Conservation (phyloP, 208 protist genomes). For the Strigomonas culicis region DNA sequence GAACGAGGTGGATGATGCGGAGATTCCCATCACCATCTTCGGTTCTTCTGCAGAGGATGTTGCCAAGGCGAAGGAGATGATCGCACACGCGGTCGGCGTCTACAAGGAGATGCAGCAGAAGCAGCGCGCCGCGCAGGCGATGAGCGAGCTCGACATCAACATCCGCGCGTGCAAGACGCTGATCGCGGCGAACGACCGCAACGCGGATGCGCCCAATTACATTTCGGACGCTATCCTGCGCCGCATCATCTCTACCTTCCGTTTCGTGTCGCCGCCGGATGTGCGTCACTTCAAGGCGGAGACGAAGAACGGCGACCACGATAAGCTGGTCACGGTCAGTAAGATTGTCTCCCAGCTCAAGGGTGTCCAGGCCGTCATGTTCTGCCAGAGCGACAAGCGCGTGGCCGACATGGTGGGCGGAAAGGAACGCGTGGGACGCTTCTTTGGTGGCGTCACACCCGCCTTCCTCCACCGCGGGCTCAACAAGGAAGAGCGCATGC, state of each 20-base stretch:
- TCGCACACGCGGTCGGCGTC: slow-evolving; percentile 50
- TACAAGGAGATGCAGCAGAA: slow-evolving; percentile 66
- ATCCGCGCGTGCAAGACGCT: slow-evolving; percentile 57
- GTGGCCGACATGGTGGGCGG: slow-evolving; percentile 73
- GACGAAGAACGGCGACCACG: slow-evolving; percentile 55
- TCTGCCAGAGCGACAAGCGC: slow-evolving; percentile 80
- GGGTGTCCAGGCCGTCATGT: slow-evolving; percentile 87
- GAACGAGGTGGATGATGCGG: too few relatives aligned
- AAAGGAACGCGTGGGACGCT: slow-evolving; percentile 46
- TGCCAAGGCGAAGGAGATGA: slow-evolving; percentile 54
- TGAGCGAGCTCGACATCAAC: slow-evolving; percentile 82
- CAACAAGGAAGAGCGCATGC: slow-evolving; percentile 74
- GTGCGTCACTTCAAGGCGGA: slow-evolving; percentile 79
- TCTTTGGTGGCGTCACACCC: slow-evolving; percentile 78
- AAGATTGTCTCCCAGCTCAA: slow-evolving; percentile 84
- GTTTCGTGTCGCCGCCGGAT: slow-evolving; percentile 75
- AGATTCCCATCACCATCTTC: too few relatives aligned
- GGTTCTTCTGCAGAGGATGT: slow-evolving; percentile 58
- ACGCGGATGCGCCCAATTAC: slow-evolving; percentile 59
- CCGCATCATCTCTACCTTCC: slow-evolving; percentile 74
- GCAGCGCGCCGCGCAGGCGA: slow-evolving; percentile 76
- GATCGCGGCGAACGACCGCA: slow-evolving; percentile 75
- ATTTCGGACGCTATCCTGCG: slow-evolving; percentile 70
- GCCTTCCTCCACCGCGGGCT: slow-evolving; percentile 75
- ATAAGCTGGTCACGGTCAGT: slow-evolving; percentile 78